Conservation (phyloP, 1,139 yeast genomes). For the Blastobotrys raffinosifermentans region DNA sequence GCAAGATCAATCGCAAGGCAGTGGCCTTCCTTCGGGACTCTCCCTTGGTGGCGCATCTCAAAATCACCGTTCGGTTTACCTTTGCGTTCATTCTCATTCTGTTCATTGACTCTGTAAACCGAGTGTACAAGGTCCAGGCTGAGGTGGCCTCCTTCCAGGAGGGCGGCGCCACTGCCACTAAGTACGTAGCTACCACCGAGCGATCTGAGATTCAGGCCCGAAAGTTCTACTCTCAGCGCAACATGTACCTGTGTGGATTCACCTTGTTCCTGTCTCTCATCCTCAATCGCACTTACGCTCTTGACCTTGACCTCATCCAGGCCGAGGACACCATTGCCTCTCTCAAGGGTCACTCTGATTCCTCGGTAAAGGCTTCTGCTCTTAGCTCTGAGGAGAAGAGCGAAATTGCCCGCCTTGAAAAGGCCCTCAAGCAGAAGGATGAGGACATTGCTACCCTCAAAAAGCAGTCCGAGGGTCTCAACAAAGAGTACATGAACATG, state of each 20-base stretch:
- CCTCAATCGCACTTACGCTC: conserved; percentile 75
- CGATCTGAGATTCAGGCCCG: conserved; percentile 82
- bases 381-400: conserved; percentile 21
- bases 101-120: conserved; percentile 82
- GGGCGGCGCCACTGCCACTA: conserved; percentile 30
- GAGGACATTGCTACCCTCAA: conserved; percentile 60
- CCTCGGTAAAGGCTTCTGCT: conserved; percentile 26
- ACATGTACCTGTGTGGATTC: conserved; percentile 93
- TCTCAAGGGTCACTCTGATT: conserved; percentile 21
- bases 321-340: conserved; percentile 43
- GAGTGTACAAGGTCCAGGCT: conserved; percentile 64
- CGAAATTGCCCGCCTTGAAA: conserved; percentile 46
- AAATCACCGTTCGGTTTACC: conserved; percentile 73
- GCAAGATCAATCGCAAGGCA: conserved; percentile 61
- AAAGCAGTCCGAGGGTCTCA: conserved; percentile 63
- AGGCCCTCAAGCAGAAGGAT: conserved; percentile 53
- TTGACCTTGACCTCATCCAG: conserved; percentile 70
- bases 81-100: conserved; percentile 78
- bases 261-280: conserved; percentile 85
- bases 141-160: conserved; percentile 37
- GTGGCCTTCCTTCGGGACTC: conserved; percentile 62
- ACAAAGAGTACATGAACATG: conserved; percentile 55
- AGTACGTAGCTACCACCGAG: conserved; percentile 37
- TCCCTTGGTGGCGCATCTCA: conserved; percentile 64
- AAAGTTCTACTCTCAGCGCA: conserved; percentile 92